Conservation (phyloP, 495 filamentous ascomycete genomes). For the Pseudevernia furfuracea region DNA sequence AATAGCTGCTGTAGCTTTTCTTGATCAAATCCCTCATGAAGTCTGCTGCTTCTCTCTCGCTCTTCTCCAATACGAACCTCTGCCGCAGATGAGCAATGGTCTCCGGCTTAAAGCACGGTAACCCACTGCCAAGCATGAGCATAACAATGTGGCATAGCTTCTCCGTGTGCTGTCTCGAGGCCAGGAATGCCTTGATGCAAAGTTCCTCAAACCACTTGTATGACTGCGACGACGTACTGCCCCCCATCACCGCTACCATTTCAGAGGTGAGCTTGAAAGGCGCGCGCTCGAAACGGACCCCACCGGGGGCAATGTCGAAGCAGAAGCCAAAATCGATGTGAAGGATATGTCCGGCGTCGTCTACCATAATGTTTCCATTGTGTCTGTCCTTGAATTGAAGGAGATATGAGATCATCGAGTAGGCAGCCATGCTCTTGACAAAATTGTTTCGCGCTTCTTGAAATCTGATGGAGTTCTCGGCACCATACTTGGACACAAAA, state of each 20-base stretch:
- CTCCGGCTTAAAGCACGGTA: constrained; percentile 98
- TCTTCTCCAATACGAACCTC: constrained; percentile 88
- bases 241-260: constrained; percentile 98
- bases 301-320: constrained; percentile 96
- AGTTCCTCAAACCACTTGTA: constrained; percentile 97
- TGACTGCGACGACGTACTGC: constrained; percentile 69
- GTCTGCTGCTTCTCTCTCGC: constrained; percentile 87
- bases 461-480: constrained; percentile 86
- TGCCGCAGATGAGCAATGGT: constrained; percentile 88
- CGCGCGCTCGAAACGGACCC: constrained; percentile 91
- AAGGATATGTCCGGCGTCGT: constrained; percentile 92
- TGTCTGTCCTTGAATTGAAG: constrained; percentile 99
- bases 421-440: constrained; percentile 99
- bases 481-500: constrained; percentile 93
- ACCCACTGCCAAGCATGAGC: constrained; percentile 90
- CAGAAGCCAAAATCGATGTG: constrained; percentile 99
- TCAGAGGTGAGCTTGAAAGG: constrained; percentile 97
- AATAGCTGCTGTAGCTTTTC: constrained; percentile 80
- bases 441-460: constrained; percentile 96
- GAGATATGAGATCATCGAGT: constrained; percentile 94
- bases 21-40: constrained; percentile 82
- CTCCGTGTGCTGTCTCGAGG: constrained; percentile 74
- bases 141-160: constrained; percentile 83
- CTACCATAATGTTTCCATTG: constrained; percentile 99
- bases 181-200: constrained; percentile 90